Percentiles rank a stretch among this genome's conserved stretches.
Conservation (phyloP, 2,329 filamentous ascomycete genomes). For the Aspergillus sp. region DNA sequence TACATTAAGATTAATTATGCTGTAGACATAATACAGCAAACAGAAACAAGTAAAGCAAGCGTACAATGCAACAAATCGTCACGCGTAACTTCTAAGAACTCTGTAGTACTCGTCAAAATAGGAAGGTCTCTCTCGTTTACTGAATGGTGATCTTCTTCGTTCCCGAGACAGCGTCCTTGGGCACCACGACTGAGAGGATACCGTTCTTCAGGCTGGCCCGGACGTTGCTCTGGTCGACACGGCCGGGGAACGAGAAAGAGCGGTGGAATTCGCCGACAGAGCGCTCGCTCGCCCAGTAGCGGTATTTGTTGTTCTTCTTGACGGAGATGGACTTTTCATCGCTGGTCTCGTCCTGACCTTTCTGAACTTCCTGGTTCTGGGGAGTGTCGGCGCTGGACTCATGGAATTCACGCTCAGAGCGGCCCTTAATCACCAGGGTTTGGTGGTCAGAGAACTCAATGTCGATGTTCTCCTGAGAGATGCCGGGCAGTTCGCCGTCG, state of each 20-base stretch:
- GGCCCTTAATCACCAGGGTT: conserved; percentile 41
- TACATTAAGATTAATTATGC: not conserved
- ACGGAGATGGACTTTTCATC: conserved; percentile 13
- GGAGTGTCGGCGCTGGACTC: conserved; percentile 37
- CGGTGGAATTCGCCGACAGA: conserved; percentile 54
- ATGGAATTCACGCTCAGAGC: conserved; percentile 32
- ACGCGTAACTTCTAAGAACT: not conserved
- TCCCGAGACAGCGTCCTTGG: conserved; percentile 46
- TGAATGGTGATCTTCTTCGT: conserved; percentile 52
- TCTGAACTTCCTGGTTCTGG: conserved; percentile 3
- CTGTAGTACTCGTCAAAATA: not conserved
- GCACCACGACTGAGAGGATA: conserved; percentile 51
- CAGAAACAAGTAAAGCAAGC: not conserved
- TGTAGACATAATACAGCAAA: no score
- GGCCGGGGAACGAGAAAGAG: conserved; percentile 52
- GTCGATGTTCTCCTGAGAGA: conserved; percentile 40
- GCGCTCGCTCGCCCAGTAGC: conserved; percentile 56
- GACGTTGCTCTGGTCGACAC: conserved; percentile 54
- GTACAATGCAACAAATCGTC: not conserved
- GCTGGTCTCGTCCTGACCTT: not conserved
- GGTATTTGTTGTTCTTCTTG: conserved; percentile 24
- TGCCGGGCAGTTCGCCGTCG: conserved; percentile 44
- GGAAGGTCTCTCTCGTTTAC: conserved; percentile 26
- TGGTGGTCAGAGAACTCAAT: conserved; percentile 43
- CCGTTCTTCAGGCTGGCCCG: conserved; percentile 57